Percentiles rank a stretch among this genome's conserved stretches.
phyloP scores from a whole-genome alignment of 176 grass and related monocot genomes.

The Oryza nivara region DNA sequence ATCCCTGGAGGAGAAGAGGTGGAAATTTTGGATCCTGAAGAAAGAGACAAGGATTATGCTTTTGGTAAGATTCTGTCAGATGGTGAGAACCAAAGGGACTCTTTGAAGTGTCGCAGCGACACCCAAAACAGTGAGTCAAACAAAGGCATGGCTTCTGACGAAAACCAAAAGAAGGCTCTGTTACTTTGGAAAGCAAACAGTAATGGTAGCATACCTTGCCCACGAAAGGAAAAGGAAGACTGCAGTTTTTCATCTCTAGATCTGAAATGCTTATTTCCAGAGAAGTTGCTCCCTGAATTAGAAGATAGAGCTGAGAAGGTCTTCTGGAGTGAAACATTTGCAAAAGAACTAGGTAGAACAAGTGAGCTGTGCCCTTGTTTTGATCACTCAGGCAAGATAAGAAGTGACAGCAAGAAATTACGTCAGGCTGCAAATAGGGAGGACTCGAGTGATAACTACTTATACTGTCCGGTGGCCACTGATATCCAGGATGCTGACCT shows the following conservation, averaged over 20 bases:
- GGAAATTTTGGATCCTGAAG: slow-evolving; percentile 17
- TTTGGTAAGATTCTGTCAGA: slow-evolving; percentile 39
- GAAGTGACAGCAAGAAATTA: slow-evolving; percentile 26
- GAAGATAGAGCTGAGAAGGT: slow-evolving; percentile 60
- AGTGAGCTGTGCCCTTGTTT: slow-evolving; percentile 49
- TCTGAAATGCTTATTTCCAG: slow-evolving; percentile 58
- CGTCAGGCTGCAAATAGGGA: slow-evolving; percentile 60
- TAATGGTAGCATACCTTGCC: slow-evolving; percentile 84
- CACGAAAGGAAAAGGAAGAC: slow-evolving; percentile 60
- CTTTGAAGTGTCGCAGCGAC: slow-evolving; percentile 14
- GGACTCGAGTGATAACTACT: slow-evolving; percentile 67
- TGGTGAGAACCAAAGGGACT: neutral
- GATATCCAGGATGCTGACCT: slow-evolving; percentile 58
- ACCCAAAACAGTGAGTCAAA: neutral
- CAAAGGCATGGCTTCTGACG: slow-evolving; percentile 9
- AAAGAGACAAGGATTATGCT: slow-evolving; percentile 44
- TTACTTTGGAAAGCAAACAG: slow-evolving; percentile 55
- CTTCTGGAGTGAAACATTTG: slow-evolving; percentile 39
- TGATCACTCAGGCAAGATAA: slow-evolving; percentile 36
- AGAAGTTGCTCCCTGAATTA: slow-evolving; percentile 50
- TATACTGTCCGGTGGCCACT: slow-evolving; percentile 65
- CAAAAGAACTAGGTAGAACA: slow-evolving; percentile 13
- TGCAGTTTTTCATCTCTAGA: slow-evolving; percentile 56
- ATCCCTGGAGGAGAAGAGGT: slow-evolving; percentile 60
- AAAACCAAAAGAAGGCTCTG: slow-evolving; percentile 7